A percentile compares a stretch with the other conserved stretches of the same genome.
phyloP scores from a whole-genome alignment of 1,139 yeast species.

The Candida smagusa region DNA sequence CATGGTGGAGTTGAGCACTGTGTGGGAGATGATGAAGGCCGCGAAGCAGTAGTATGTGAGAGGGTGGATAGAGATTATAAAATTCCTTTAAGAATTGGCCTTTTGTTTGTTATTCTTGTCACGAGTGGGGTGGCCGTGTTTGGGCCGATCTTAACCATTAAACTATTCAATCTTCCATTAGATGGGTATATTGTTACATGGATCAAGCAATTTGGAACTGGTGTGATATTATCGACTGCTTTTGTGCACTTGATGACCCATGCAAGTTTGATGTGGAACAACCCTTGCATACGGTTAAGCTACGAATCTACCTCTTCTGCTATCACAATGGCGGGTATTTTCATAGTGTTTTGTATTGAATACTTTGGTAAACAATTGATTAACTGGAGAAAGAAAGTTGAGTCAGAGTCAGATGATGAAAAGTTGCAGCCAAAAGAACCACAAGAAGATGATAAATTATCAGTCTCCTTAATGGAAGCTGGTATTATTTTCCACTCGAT shows the following conservation, averaged over 20 bases:
- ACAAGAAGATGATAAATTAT: constrained; percentile 6
- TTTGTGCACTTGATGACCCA: constrained; percentile 23
- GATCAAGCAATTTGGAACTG: constrained; percentile 19
- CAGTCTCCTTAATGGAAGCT: constrained; percentile 18
- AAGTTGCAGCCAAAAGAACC: background rate
- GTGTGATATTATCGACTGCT: constrained; percentile 26
- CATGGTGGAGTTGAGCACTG: constrained; percentile 43
- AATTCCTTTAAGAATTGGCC: constrained; percentile 25
- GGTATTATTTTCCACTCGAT: constrained; percentile 28
- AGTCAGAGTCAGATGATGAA: background rate
- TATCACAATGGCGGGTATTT: constrained; percentile 28
- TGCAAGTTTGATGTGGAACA: constrained; percentile 23
- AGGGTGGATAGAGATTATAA: constrained; percentile 24
- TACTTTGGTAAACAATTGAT: constrained; percentile 4
- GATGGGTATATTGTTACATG: constrained; percentile 17
- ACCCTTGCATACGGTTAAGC: constrained; percentile 18
- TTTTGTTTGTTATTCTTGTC: constrained; percentile 28
- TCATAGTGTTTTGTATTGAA: constrained; percentile 30
- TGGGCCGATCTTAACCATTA: constrained; percentile 19
- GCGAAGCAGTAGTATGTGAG: constrained; percentile 12
- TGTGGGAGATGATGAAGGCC: constrained; percentile 13
- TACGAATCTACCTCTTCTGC: constrained; percentile 10
- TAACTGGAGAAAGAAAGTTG: constrained; percentile 2
- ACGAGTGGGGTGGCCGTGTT: constrained; percentile 28
- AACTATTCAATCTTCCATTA: constrained; percentile 18